Base-by-base conservation (phyloP, 176 grass and related monocot species). In the Panicum miliaceum region DNA sequence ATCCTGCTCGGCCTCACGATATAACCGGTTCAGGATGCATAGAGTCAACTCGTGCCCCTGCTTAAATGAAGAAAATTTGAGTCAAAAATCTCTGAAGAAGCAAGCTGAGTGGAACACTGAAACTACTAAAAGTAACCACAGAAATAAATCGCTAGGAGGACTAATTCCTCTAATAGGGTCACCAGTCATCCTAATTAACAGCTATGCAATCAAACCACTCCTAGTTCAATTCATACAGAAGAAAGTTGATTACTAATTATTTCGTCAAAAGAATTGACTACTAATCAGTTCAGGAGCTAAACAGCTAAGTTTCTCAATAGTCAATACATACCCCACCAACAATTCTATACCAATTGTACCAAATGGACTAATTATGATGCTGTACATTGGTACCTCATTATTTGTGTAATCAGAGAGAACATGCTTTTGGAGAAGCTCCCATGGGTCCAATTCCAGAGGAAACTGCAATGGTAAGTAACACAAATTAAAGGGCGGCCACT, bases 21-120 rank as follows among this genome's bases (percentile, higher is more conserved):
- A 95, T 81, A 98, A 89, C 86, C 95, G 92, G 82, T 95, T 95
- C 79, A 98, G 90, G 83, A 95, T 84, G 88, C 87, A 90, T 58
- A 98, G 83, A 84, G 95, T 98, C 87, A 98, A 90, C 86, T 98
- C 92, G 48, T 98, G 95, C 59, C 95, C 95, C 95, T 98, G 91
- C 52, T 82, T 71, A 91, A 87, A 70, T 71, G 89, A 87, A 70
- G 60, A 90, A 92, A 79, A 54, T 73, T 20, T 32, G 43, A 88
- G 87, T 83, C 70, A 94, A 74, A 86, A 88, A 86, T 77, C 34
- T 71, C 50, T 75, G 27, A 73, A 71, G 59, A 62, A 80, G 45
- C 48, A 80, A 80, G 59, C 22, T 77, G 78, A 80, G 32, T 75
- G 50, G 58, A 79, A 84, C 16, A 80, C 27, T 79, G 67, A 54